Base-by-base conservation (phyloP, 169 alveolate genomes). In the Plasmodium cynomolgi region DNA sequence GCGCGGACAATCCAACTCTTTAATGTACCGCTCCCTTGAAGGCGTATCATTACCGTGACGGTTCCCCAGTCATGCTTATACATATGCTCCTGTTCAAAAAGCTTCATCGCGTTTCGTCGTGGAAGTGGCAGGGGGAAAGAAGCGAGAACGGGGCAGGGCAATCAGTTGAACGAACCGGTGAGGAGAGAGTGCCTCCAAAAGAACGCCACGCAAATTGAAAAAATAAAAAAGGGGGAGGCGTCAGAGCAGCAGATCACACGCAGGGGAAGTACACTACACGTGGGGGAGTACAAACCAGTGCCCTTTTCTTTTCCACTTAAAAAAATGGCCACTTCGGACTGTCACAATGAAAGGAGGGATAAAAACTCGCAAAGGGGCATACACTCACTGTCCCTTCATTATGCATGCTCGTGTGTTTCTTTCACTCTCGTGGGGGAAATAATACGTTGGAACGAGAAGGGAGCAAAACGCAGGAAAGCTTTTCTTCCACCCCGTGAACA, bases 31-130 rank as follows among this genome's bases (percentile, higher is more conserved):
- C 71, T 41, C 31, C 54, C 71, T 17, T 29, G n/a, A 29, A 17
- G 26, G 11, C 56, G 47, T 26, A 26, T 23, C 54, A 33, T 84
- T 84, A 84, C 92, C 26, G 92, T 84, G 50, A 84, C 92, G 29
- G 92, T 84, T 17, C 83, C 92, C 92, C 92, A 84, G 74, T 84
- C 92, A 71, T 84, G 62, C 2, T 84, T 68, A 39, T 84, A 84
- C 83, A 41, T 71, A 41, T 84, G 79, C 44, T 84, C 92, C 37
- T 84, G 92, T 41, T 84, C 83, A 71, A 84, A 84, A 20, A 71
- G 82, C 54, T 84, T 84, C 92, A 84, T 84, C 75, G 33, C 54
- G 56, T 44, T 9, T n/a, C 56, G 1, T n/a, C 0, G 56, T 41
- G 56, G 56, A 13, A 44, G 56, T 44, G 56, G 56, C 56, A 44